Evolutionary conservation across 192 early-diverging fungal species (phyloP).

Genomic region (Entophlyctis luteolus): DNA sequence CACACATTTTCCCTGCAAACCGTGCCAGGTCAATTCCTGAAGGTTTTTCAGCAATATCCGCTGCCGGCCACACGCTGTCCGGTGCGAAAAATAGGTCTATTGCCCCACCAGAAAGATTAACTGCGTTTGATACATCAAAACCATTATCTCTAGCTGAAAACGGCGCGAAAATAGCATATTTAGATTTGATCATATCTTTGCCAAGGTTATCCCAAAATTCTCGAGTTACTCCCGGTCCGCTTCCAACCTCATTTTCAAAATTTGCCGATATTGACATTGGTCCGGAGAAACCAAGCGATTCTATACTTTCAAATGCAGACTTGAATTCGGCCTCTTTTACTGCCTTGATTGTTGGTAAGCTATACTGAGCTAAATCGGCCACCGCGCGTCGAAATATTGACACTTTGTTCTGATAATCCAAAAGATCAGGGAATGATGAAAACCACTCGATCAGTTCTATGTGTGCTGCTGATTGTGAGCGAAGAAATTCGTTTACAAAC

Average conservation of each 20-base stretch:
- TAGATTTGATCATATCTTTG: conserved; percentile 4
- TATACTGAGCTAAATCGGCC: too few relatives aligned
- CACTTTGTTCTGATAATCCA: conserved; percentile 4
- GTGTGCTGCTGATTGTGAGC: not conserved
- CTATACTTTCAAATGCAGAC: not conserved
- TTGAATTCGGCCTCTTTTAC: not conserved
- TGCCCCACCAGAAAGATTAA: not conserved
- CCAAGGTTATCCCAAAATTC: conserved; percentile 20
- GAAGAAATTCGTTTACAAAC: conserved; percentile 12
- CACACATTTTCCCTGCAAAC: conserved; percentile 9
- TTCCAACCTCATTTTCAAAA: not conserved
- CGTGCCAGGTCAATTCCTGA: not conserved
- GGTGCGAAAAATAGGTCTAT: conserved; percentile 1
- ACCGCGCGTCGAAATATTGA: not conserved
- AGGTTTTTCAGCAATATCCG: not conserved
- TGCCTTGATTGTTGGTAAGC: too few relatives aligned
- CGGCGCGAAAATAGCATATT: conserved; percentile 5
- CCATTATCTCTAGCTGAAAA: too few relatives aligned
- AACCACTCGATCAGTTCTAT: conserved; percentile 15
- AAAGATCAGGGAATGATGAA: not conserved
- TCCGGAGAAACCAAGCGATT: not conserved
- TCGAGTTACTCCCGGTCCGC: conserved; percentile 9
- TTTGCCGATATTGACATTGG: not conserved
- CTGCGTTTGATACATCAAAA: too few relatives aligned
- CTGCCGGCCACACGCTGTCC: not conserved